Evolutionary conservation across 148 eudicot genomes (phyloP).

Genomic region (Simmondsia chinensis): DNA sequence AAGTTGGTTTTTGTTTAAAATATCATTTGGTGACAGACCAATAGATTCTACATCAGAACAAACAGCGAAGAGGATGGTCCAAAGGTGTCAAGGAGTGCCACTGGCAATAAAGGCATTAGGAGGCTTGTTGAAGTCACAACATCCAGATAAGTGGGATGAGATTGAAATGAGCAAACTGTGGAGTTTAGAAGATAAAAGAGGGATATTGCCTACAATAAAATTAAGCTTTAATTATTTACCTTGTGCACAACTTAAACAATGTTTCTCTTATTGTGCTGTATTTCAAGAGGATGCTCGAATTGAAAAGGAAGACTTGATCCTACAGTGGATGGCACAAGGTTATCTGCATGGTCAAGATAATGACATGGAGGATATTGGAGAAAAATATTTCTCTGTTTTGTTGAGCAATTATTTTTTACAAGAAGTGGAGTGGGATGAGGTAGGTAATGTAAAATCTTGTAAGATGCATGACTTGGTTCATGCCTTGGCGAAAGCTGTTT

Average conservation of each 20-base stretch:
- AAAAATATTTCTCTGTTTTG: background rate
- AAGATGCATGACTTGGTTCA: background rate
- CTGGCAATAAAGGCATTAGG: conserved; percentile 8
- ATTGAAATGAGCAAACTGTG: conserved; percentile 11
- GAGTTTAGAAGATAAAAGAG: conserved; percentile 8
- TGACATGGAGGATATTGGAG: background rate
- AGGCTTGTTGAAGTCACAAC: background rate
- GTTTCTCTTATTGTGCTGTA: too few relatives aligned
- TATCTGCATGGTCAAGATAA: background rate
- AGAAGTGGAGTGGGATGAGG: background rate
- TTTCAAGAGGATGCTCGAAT: background rate
- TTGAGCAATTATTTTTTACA: background rate
- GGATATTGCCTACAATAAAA: conserved; percentile 8
- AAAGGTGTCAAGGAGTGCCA: conserved; percentile 5
- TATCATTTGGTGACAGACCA: background rate
- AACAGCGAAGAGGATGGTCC: background rate
- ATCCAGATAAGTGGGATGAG: conserved; percentile 7
- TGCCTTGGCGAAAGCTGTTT: background rate
- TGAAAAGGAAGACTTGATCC: background rate
- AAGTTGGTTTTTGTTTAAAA: conserved; percentile 2
- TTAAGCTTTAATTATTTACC: conserved; percentile 11
- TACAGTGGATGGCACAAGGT: conserved; percentile 2
- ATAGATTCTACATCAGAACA: background rate
- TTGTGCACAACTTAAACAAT: background rate
- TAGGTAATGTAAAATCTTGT: background rate